Conservation (phyloP, 2,329 filamentous ascomycete genomes). For the Neospermospora avenae region DNA sequence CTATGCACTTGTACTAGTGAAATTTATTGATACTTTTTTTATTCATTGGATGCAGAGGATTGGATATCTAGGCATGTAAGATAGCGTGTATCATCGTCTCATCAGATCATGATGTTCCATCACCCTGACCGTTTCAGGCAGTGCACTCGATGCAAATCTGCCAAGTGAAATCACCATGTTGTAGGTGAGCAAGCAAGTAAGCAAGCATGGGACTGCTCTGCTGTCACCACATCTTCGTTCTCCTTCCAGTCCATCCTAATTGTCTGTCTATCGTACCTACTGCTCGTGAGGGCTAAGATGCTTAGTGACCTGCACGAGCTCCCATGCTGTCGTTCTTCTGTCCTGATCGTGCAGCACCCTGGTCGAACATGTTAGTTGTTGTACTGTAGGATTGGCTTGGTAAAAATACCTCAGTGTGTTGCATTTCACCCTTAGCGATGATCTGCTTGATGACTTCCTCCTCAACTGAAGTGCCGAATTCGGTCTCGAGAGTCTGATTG, state of each 20-base stretch:
- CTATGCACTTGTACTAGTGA: too few species aligned
- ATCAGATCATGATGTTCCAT: constrained; percentile 7
- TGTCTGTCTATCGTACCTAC: constrained; percentile 1
- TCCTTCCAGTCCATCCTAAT: background rate
- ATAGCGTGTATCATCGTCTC: background rate
- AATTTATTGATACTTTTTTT: background rate
- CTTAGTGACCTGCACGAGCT: constrained; percentile 28
- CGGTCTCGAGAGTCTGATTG: constrained; percentile 71
- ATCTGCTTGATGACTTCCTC: constrained; percentile 83
- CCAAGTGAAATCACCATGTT: background rate
- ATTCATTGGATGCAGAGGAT: constrained; percentile 9
- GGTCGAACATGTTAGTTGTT: constrained; percentile 15
- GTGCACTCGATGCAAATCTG: background rate
- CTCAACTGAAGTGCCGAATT: constrained; percentile 79
- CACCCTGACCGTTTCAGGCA: background rate
- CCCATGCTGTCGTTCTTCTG: constrained; percentile 35
- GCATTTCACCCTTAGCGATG: constrained; percentile 68
- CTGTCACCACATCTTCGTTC: background rate
- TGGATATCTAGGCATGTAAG: constrained; percentile 5
- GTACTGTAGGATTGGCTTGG: background rate
- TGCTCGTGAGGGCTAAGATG: background rate
- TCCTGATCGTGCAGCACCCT: constrained; percentile 37
- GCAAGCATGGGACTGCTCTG: background rate
- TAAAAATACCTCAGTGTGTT: constrained; percentile 54
- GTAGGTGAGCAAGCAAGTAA: background rate